Evolutionary conservation across 805 yeast genomes (phyloP).

Genomic region (Starmerella scarabaei): DNA sequence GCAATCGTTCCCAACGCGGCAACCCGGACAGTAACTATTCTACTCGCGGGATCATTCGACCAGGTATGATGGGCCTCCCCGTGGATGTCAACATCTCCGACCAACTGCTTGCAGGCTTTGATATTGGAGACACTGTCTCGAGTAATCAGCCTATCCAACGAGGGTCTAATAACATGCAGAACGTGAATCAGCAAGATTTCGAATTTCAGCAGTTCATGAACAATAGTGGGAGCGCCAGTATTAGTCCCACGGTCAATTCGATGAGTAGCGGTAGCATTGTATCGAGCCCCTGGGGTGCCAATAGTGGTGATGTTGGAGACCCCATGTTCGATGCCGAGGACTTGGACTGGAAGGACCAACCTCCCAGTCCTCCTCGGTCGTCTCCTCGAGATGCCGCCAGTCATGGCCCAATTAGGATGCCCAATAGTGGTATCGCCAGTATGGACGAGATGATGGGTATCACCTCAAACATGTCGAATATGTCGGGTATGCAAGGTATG

Average conservation of each 20-base stretch:
- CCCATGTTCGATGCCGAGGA: constrained; percentile 8
- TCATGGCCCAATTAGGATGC: not conserved
- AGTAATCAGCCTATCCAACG: not conserved
- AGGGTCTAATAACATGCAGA: not conserved
- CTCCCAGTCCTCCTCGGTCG: not conserved
- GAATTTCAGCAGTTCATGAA: not conserved
- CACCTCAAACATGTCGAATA: not conserved
- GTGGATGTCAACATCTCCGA: constrained; percentile 17
- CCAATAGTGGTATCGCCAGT: not conserved
- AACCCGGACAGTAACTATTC: constrained; percentile 1
- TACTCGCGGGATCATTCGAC: constrained; percentile 15
- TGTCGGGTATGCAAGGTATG: too few species aligned
- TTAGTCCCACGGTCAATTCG: not conserved
- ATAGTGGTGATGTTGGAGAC: not conserved
- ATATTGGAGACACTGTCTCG: not conserved
- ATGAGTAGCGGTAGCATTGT: not conserved
- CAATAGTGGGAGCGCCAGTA: not conserved
- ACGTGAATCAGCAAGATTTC: not conserved
- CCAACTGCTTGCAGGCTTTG: constrained; percentile 13
- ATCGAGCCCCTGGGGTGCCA: not conserved
- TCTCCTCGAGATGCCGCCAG: not conserved
- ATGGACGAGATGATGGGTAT: not conserved
- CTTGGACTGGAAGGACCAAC: constrained; percentile 5
- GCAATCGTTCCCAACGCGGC: not conserved
- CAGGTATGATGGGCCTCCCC: constrained; percentile 20